phyloP scores from a whole-genome alignment of 371 early-diverging fungal genomes.

The Rhizopus arrhizus region DNA sequence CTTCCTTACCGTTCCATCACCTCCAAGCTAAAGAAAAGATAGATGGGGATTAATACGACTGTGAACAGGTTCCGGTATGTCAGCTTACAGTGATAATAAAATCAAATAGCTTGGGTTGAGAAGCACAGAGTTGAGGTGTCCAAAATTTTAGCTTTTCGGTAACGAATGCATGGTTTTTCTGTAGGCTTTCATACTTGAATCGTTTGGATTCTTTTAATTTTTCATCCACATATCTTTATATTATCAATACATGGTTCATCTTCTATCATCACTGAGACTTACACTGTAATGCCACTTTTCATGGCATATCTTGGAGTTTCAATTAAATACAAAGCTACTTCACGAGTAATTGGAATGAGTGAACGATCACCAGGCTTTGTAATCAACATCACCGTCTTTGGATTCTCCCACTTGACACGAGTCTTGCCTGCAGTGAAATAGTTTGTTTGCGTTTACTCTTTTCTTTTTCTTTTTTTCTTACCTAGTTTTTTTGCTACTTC shows the following conservation, averaged over 20 bases:
- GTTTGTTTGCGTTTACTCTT: background rate
- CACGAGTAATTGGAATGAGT: slow-evolving; percentile 76
- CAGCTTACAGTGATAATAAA: slow-evolving; percentile 73
- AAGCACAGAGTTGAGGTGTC: slow-evolving; percentile 76
- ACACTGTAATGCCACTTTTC: slow-evolving; percentile 67
- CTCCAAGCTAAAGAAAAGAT: slow-evolving; percentile 64
- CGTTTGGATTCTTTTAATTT: slow-evolving; percentile 58
- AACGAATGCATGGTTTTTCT: slow-evolving; percentile 30
- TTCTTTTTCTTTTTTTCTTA: slow-evolving; percentile 13
- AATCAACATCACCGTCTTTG: slow-evolving; percentile 81
- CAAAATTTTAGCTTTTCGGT: slow-evolving; percentile 67
- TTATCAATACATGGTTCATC: slow-evolving; percentile 5
- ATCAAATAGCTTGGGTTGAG: slow-evolving; percentile 72
- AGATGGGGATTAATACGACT: no score
- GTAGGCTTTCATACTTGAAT: slow-evolving; percentile 55
- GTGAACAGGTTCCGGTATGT: slow-evolving; percentile 37
- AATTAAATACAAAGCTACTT: slow-evolving; percentile 81
- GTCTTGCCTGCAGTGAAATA: slow-evolving; percentile 35
- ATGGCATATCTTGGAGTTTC: slow-evolving; percentile 47
- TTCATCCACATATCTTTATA: slow-evolving; percentile 65
- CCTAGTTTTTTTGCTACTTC: slow-evolving; percentile 47
- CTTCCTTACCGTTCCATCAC: slow-evolving; percentile 85
- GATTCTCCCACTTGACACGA: slow-evolving; percentile 66
- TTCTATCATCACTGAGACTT: slow-evolving; percentile 17
- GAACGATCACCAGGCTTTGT: slow-evolving; percentile 86